These are phyloP conservation scores for Nicotiana knightiana DNA, from an alignment of 257 asterid genomes.

Conservation along the genomic window DNA sequence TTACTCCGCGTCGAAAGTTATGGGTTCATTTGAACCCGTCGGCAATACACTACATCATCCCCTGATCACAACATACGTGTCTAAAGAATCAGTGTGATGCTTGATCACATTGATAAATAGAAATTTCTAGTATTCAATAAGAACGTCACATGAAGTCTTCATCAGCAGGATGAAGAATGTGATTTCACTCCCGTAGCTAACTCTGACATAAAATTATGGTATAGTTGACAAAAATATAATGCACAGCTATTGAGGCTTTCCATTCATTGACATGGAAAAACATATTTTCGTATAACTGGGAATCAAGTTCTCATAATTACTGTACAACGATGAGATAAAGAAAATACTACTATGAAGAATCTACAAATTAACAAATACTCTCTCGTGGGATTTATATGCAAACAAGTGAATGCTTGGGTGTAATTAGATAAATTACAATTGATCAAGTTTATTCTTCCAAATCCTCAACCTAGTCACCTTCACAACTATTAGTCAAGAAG, in stretches of 20 bases:
- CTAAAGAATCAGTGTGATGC: not conserved
- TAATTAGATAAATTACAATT: not conserved
- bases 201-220: not conserved
- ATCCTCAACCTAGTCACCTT: not conserved
- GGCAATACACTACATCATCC: no score
- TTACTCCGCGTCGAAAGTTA: no score
- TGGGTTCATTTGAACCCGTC: no score
- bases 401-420: not conserved
- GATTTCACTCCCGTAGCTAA: not conserved
- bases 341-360: not conserved
- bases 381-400: not conserved
- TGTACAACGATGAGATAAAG: not conserved
- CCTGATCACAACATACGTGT: not conserved
- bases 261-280: not conserved
- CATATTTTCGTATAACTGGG: not conserved
- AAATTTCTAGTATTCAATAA: not conserved
- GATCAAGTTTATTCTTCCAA: not conserved
- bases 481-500: slow-evolving; percentile 21
- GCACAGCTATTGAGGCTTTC: not conserved
- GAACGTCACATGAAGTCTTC: not conserved
- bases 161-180: not conserved
- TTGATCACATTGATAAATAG: not conserved
- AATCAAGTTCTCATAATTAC: not conserved
- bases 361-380: not conserved
- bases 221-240: not conserved